Evolutionary conservation across 305 asterid species (phyloP), one percentile per base, ranked within the genome.

Genomic region (Fraxinus greggii): DNA sequence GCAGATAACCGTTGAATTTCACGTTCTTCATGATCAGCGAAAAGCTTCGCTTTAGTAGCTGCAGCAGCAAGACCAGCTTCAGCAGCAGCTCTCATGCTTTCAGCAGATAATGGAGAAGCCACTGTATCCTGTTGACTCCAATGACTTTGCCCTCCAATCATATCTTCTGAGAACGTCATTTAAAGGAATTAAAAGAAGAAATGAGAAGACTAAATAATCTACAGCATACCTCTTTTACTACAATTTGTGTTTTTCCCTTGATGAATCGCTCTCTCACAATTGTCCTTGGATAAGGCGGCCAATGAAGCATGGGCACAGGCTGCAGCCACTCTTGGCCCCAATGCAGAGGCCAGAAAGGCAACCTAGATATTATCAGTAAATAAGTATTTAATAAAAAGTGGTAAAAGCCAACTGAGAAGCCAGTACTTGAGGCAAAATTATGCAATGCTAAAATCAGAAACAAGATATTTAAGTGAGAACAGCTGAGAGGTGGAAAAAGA

Each of bases 21-120:
- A 82, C 99, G 97, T 88, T 96, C 99, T 86, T 96, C 99, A n/a
- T 96, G 98, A 89, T 94, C 99, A 77, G 99, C 99, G 84, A 96
- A 96, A 79, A 94, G 98, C 85, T 96, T 96, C 56, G 98, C 92
- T 84, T 96, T 96, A 82, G 88, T 78, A 29, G 98, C 97, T 31
- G 99, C 97, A 75, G 98, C 98, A 78, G 89, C 90, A 88, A 96
- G 99, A 42, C 99, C 99, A 85, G 88, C 92, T 88, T 90, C 89
- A 17, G 98, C 98, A 54, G 99, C 98, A 82, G 87, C 90, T 54
- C 79, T 88, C 84, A 94, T 95, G 45, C 87, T 91, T 79, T 86
- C 97, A 83, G 91, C 87, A 83, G 97, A 86, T 82, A 94, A 75
- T 4, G 91, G 81, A 82, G 85, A 89, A 76, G 88, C 90, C 77